These are phyloP conservation scores for Sugiyamaella japonica DNA, from an alignment of 1,139 yeast species.

Conservation along the genomic window DNA sequence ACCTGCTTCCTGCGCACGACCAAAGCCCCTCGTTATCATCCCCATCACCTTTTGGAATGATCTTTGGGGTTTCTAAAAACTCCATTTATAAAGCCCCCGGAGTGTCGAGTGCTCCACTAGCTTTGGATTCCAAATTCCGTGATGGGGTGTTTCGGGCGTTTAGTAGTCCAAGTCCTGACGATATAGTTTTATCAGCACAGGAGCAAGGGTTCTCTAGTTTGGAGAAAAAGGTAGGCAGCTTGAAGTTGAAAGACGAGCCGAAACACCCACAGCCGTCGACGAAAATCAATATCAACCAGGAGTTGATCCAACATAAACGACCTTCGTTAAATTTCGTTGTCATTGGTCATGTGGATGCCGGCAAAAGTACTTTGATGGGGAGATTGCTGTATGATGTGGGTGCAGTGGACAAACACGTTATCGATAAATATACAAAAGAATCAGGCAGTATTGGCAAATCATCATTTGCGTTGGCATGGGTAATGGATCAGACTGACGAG, in stretches of 20 bases:
- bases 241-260: constrained; percentile 9
- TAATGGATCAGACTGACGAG: constrained; percentile 91
- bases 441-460: constrained; percentile 83
- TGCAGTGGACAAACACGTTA: constrained; percentile 72
- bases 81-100: constrained; percentile 10
- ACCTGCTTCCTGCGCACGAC: constrained; percentile 4
- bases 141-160: constrained; percentile 54
- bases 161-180: constrained; percentile 80
- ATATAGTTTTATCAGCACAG: constrained; percentile 63
- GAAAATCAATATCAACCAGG: constrained; percentile 25
- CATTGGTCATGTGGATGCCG: constrained; percentile 97
- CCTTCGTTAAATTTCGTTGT: constrained; percentile 33
- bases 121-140: constrained; percentile 20
- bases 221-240: constrained; percentile 15
- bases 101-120: constrained; percentile 46
- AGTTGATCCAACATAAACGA: constrained; percentile 23
- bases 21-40: neutral
- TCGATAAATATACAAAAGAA: constrained; percentile 76
- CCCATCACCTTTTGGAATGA: constrained; percentile 18
- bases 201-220: constrained; percentile 27
- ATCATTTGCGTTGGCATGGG: constrained; percentile 96
- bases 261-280: neutral
- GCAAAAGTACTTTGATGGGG: constrained; percentile 95
- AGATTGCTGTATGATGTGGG: constrained; percentile 78
- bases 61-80: constrained; percentile 17